phyloP scores from a whole-genome alignment of 805 yeast genomes.

The Dipodascus geniculatus region DNA sequence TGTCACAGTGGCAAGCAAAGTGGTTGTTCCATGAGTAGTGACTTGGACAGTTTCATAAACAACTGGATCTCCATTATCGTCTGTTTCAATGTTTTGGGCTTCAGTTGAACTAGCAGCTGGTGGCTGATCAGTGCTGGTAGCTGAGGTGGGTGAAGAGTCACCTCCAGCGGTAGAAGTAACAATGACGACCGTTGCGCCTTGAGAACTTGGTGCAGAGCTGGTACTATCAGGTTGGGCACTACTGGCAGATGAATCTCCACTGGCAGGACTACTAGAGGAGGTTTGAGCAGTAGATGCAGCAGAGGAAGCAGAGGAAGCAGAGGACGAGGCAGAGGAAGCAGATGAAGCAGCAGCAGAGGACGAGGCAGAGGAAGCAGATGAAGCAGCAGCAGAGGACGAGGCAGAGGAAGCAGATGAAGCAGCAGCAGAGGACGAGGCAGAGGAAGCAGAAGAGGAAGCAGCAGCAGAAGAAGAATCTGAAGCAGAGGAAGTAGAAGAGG shows the following conservation, averaged over 20 bases:
- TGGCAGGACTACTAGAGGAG: slow-evolving; percentile 1
- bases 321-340: background rate
- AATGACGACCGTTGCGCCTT: too few species aligned
- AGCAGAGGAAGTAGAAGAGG: background rate
- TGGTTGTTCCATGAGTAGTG: background rate
- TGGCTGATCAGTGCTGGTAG: background rate
- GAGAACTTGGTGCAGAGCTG: too few species aligned
- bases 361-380: slow-evolving; percentile 5
- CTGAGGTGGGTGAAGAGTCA: background rate
- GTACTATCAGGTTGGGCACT: too few species aligned
- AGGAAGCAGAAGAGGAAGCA: background rate
- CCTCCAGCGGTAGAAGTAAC: background rate
- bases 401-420: slow-evolving; percentile 3
- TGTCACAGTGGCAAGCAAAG: background rate
- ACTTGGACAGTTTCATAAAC: background rate
- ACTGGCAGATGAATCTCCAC: background rate
- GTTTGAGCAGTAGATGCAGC: slow-evolving; percentile 3
- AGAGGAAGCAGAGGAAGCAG: slow-evolving; percentile 6
- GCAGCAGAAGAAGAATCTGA: slow-evolving; percentile 2
- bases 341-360: slow-evolving; percentile 4
- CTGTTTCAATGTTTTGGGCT: background rate
- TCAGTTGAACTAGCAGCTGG: background rate
- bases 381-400: background rate
- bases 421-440: background rate
- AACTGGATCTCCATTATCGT: background rate